A percentile compares a stretch with the other conserved stretches of the same genome.
These are phyloP conservation scores for Panicum virgatum DNA, from an alignment of 202 grass and related monocot species.

Conservation along the genomic window DNA sequence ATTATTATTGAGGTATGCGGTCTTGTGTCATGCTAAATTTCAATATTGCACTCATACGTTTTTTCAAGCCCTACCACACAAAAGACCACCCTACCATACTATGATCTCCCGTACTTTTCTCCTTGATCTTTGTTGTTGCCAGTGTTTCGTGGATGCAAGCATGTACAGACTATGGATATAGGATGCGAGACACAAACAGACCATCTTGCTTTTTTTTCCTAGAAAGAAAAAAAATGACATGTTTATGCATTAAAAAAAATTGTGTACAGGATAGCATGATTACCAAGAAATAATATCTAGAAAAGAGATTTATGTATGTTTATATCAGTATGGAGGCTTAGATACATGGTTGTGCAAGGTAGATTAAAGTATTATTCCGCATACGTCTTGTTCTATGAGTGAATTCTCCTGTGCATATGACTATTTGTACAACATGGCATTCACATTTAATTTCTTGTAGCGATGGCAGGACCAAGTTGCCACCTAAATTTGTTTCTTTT, in stretches of 20 bases:
- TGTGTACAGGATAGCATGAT: neutral
- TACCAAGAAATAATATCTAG: neutral
- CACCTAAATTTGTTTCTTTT: too few relatives aligned
- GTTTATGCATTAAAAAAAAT: neutral
- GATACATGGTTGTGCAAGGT: neutral
- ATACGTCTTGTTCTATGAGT: neutral
- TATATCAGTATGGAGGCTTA: neutral
- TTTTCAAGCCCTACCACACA: neutral
- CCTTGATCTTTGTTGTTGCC: slow-evolving; percentile 1
- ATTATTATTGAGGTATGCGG: slow-evolving; percentile 91
- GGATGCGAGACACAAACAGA: neutral
- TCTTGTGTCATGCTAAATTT: neutral
- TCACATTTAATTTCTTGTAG: too few relatives aligned
- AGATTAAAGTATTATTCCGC: neutral
- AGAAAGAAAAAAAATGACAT: neutral
- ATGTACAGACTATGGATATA: neutral
- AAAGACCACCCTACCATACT: neutral
- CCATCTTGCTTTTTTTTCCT: neutral
- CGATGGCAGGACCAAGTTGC: too few relatives aligned
- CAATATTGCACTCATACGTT: neutral
- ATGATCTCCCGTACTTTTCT: neutral
- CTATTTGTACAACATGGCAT: too few relatives aligned
- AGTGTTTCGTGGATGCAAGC: neutral
- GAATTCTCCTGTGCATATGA: neutral
- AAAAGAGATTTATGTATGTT: neutral